Evolutionary conservation across 2,329 filamentous ascomycete genomes (phyloP), one percentile per base, ranked within the genome.

Genomic region (Grosmannia huntii): DNA sequence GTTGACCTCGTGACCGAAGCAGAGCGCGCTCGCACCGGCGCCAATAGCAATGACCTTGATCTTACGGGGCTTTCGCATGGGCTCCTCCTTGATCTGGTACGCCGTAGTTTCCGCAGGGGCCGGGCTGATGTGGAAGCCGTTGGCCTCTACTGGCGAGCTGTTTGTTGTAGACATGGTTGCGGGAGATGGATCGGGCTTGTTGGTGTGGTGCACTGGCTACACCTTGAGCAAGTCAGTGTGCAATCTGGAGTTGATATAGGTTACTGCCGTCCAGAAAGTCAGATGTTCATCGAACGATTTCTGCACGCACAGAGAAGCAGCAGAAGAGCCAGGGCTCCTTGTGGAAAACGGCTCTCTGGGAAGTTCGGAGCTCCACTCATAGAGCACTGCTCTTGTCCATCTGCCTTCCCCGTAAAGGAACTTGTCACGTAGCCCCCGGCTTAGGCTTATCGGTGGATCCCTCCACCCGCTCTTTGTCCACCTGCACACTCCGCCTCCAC

Each of bases 31-130:
- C 9, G 58, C 58, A 6, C 58, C 58, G 38, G 50, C 54, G n/a
- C 58, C 58, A 41, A 59, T 57, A 12, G 55, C 55, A 57, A 59
- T 59, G 14, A 59, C 58, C 50, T 44, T 54, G 53, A 59, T 55
- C 55, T 56, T 56, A 5, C 57, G 57, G 12, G 52, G 52, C 53
- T 55, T 59, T 31, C 53, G 57, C 53, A 55, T 52, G 16, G 57
- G 57, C 28, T 51, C 44, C 48, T 59, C 57, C 21, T 33, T 51
- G 23, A 59, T 33, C 53, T 31, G 23, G 46, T 56, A 56, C 1
- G 55, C n/a, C 46, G 31, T 38, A 21, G 38, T 50, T n/a, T 55
- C 57, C 3, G 51, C 52, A 7, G 52, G 41, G 4, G 51, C 57
- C 5, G 57, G 57, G 51, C 52, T 50, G 31, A 58, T 51, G 52